Conservation (phyloP, 805 yeast genomes). For the Candida pini region DNA sequence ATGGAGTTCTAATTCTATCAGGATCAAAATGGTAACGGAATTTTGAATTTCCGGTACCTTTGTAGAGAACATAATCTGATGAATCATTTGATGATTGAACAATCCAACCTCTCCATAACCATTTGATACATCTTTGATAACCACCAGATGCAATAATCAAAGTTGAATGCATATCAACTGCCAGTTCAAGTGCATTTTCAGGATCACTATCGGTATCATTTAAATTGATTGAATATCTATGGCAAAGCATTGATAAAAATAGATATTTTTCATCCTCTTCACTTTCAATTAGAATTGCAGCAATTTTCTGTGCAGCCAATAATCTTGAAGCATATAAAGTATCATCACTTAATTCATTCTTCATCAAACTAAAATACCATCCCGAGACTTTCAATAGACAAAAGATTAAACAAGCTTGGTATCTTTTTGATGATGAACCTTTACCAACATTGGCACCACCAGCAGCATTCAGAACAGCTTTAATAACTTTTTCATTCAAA, state of each 20-base stretch:
- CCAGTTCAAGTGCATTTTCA: slow-evolving; percentile 73
- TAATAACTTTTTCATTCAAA: slow-evolving; percentile 51
- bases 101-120: slow-evolving; percentile 95
- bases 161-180: slow-evolving; percentile 80
- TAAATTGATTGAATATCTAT: slow-evolving; percentile 61
- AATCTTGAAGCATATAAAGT: slow-evolving; percentile 57
- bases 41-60: slow-evolving; percentile 49
- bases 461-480: slow-evolving; percentile 64
- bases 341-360: slow-evolving; percentile 59
- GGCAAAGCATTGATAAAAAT: slow-evolving; percentile 72
- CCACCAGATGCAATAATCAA: slow-evolving; percentile 75
- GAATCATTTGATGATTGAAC: slow-evolving; percentile 70
- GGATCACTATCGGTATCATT: slow-evolving; percentile 60
- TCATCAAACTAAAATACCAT: slow-evolving; percentile 67
- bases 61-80: slow-evolving; percentile 59
- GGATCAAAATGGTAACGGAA: slow-evolving; percentile 69
- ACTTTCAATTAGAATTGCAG: slow-evolving; percentile 61
- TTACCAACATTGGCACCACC: slow-evolving; percentile 69
- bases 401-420: slow-evolving; percentile 64
- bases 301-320: slow-evolving; percentile 67
- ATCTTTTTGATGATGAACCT: slow-evolving; percentile 53
- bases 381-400: slow-evolving; percentile 67
- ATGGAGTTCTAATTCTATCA: slow-evolving; percentile 77
- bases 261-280: slow-evolving; percentile 55
- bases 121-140: slow-evolving; percentile 77